Conservation (phyloP, 2,329 filamentous ascomycete species). For the Apiospora hydei region DNA sequence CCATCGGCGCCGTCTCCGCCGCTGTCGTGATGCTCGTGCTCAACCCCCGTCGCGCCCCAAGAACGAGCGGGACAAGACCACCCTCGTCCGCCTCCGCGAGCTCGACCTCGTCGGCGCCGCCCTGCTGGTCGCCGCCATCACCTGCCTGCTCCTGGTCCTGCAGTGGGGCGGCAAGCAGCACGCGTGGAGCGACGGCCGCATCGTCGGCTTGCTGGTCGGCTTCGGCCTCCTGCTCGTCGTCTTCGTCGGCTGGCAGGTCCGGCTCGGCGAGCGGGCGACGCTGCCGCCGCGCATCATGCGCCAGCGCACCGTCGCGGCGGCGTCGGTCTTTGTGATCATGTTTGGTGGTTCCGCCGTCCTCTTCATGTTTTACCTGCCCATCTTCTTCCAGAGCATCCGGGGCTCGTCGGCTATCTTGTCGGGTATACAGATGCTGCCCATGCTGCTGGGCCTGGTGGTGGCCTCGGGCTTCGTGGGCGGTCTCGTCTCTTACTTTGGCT, state of each 20-base stretch:
- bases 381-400: constrained; percentile 61
- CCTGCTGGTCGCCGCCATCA: constrained; percentile 59
- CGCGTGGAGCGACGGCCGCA: constrained; percentile 55
- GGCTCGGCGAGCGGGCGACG: constrained; percentile 55
- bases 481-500: constrained; percentile 44
- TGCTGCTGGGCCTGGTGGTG: constrained; percentile 57
- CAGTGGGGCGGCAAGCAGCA: constrained; percentile 63
- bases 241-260: constrained; percentile 56
- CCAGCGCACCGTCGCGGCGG: constrained; percentile 50
- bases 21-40: constrained; percentile 56
- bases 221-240: constrained; percentile 52
- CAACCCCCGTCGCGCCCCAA: constrained; percentile 44
- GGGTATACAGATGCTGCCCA: constrained; percentile 60
- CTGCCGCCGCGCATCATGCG: constrained; percentile 57
- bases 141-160: constrained; percentile 62
- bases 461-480: constrained; percentile 51
- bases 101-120: constrained; percentile 58
- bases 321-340: constrained; percentile 50
- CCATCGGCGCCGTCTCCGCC: constrained; percentile 56
- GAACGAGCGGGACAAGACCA: constrained; percentile 42
- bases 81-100: constrained; percentile 49
- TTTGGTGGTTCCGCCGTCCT: constrained; percentile 61
- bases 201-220: constrained; percentile 60
- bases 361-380: constrained; percentile 60
- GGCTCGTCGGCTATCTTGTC: constrained; percentile 58